Evolutionary conservation across 495 filamentous ascomycete species (phyloP).

Genomic region (Pyrenula aspistea): DNA sequence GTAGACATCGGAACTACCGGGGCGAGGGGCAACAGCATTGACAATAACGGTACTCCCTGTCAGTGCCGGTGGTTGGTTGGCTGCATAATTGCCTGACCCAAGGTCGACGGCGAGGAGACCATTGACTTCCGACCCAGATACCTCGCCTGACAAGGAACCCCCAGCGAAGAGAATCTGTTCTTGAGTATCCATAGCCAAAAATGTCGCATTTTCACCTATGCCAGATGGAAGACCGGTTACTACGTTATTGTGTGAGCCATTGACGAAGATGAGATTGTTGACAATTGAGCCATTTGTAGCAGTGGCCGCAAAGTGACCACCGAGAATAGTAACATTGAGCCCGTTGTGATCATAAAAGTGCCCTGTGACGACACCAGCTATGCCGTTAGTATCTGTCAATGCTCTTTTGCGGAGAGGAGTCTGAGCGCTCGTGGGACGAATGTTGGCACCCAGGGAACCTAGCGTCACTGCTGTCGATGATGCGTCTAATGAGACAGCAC

Average conservation of each 20-base stretch:
- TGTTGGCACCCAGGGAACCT: conserved; percentile 45
- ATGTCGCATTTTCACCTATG: conserved; percentile 58
- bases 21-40: conserved; percentile 57
- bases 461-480: conserved; percentile 4
- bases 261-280: conserved; percentile 68
- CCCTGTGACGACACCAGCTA: conserved; percentile 59
- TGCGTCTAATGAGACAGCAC: conserved; percentile 43
- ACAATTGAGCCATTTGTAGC: conserved; percentile 57
- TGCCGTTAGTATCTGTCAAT: conserved; percentile 28
- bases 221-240: conserved; percentile 60
- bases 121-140: conserved; percentile 47
- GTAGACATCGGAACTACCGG: conserved; percentile 61
- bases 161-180: conserved; percentile 68
- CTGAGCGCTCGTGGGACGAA: conserved; percentile 29
- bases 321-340: conserved; percentile 76
- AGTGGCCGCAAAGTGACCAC: conserved; percentile 71
- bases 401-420: conserved; percentile 44
- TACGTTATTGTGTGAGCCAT: conserved; percentile 44
- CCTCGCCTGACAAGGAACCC: conserved; percentile 60
- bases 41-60: conserved; percentile 56
- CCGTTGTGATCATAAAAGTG: conserved; percentile 56
- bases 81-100: conserved; percentile 38
- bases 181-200: conserved; percentile 57
- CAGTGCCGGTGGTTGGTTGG: conserved; percentile 59
- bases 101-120: conserved; percentile 80